Evolutionary conservation across 2,329 filamentous ascomycete species (phyloP).

Genomic region (Trichoderma hamatum): DNA sequence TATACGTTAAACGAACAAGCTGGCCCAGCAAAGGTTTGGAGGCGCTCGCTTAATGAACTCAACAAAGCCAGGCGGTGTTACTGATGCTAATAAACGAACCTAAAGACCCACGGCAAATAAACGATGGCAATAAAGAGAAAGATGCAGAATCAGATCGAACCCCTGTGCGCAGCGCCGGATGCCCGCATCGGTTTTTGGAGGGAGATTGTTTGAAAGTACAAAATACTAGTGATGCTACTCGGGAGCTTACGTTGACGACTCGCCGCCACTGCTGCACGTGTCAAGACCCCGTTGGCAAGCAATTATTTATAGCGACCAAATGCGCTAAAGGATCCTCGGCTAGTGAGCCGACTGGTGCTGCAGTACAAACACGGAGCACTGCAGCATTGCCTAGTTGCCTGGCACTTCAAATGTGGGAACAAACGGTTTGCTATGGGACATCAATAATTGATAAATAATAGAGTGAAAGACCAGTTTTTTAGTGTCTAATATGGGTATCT

Average conservation of each 20-base stretch:
- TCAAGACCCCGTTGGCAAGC: not conserved
- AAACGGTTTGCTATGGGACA: not conserved
- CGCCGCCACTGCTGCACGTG: conserved; percentile 6
- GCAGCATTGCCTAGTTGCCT: not conserved
- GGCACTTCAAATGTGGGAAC: not conserved
- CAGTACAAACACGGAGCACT: not conserved
- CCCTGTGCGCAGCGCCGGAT: not conserved
- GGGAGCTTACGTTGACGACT: conserved; percentile 17
- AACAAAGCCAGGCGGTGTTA: not conserved
- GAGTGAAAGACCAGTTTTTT: too few relatives aligned
- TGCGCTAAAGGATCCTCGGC: not conserved
- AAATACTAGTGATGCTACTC: not conserved
- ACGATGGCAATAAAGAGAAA: not conserved
- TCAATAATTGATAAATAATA: too few relatives aligned
- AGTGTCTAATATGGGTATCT: not conserved
- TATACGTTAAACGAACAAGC: not conserved
- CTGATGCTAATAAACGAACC: not conserved
- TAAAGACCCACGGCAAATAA: not conserved
- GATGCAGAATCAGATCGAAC: not conserved
- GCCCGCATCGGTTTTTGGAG: not conserved
- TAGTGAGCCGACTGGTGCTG: not conserved
- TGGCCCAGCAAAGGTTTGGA: not conserved
- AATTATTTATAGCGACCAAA: not conserved
- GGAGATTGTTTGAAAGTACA: not conserved
- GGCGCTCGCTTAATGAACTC: not conserved